Evolutionary conservation across 1,139 yeast species (phyloP).

Genomic region (Ogataea hybrid): DNA sequence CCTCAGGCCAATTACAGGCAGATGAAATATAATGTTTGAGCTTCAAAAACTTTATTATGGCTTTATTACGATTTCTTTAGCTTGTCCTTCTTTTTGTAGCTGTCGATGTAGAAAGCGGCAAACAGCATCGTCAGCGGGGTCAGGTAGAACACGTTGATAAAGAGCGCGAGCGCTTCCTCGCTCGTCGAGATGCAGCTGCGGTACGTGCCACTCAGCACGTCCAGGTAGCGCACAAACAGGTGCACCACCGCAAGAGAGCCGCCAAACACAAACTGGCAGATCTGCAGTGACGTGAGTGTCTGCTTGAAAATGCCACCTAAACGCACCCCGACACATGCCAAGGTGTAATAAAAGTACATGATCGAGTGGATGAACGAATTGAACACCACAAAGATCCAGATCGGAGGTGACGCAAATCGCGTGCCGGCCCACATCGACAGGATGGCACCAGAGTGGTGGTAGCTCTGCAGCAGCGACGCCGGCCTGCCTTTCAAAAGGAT

Average conservation of each 20-base stretch:
- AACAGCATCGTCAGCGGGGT: conserved; percentile 70
- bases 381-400: conserved; percentile 80
- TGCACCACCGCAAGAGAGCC: conserved; percentile 67
- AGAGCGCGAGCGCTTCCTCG: conserved; percentile 62
- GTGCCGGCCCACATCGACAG: conserved; percentile 83
- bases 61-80: conserved; percentile 1
- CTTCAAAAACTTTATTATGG: too few species aligned
- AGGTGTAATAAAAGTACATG: conserved; percentile 72
- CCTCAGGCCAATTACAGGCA: conserved; percentile 5
- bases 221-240: conserved; percentile 59
- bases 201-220: conserved; percentile 43
- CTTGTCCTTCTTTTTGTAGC: conserved; percentile 38
- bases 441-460: conserved; percentile 84
- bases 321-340: conserved; percentile 57
- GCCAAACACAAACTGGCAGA: conserved; percentile 67
- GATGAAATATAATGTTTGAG: conserved; percentile 1
- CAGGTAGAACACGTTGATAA: conserved; percentile 63
- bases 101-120: conserved; percentile 67
- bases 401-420: conserved; percentile 69
- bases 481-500: conserved; percentile 70
- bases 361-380: conserved; percentile 74
- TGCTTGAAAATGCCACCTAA: conserved; percentile 62
- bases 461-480: conserved; percentile 66
- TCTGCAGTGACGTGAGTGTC: conserved; percentile 65
- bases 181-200: conserved; percentile 56